These are phyloP conservation scores for Gynochthodes officinalis DNA, from an alignment of 257 asterid species.

Conservation along the genomic window DNA sequence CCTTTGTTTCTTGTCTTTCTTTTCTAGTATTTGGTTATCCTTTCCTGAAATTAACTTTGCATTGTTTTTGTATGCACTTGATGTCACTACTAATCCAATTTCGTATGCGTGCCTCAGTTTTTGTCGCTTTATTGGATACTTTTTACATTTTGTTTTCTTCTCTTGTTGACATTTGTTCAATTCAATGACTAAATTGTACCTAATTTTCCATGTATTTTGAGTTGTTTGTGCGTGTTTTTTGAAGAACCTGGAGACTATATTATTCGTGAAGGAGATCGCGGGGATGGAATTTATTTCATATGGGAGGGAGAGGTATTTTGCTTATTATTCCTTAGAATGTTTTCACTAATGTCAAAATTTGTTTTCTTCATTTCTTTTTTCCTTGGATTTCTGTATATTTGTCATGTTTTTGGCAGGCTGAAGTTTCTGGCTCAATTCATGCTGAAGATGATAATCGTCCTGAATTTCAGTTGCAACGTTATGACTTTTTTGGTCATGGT, in stretches of 20 bases:
- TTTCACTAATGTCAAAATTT: slow-evolving; percentile 10
- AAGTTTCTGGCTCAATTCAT: slow-evolving; percentile 68
- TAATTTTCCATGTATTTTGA: not conserved
- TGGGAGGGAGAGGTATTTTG: slow-evolving; percentile 84
- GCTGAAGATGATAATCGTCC: slow-evolving; percentile 54
- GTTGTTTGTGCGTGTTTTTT: not conserved
- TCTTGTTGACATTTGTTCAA: not conserved
- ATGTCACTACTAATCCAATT: not conserved
- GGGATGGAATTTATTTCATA: slow-evolving; percentile 75
- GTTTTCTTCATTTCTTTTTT: slow-evolving; percentile 10
- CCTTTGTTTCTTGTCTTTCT: not conserved
- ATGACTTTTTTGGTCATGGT: slow-evolving; percentile 89
- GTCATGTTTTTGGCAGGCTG: slow-evolving; percentile 50
- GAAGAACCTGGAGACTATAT: slow-evolving; percentile 73
- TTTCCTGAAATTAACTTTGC: not conserved
- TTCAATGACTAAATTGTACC: not conserved
- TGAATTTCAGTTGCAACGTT: slow-evolving; percentile 64
- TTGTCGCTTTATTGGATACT: not conserved
- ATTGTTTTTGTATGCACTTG: not conserved
- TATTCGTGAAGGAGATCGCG: slow-evolving; percentile 74
- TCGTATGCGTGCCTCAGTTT: not conserved
- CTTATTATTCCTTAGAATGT: not conserved
- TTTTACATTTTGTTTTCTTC: too few relatives aligned
- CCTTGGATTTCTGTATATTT: not conserved
- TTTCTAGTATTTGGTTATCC: not conserved